phyloP scores from a whole-genome alignment of 345 rosid genomes.

The Rhodamnia rubescens region DNA sequence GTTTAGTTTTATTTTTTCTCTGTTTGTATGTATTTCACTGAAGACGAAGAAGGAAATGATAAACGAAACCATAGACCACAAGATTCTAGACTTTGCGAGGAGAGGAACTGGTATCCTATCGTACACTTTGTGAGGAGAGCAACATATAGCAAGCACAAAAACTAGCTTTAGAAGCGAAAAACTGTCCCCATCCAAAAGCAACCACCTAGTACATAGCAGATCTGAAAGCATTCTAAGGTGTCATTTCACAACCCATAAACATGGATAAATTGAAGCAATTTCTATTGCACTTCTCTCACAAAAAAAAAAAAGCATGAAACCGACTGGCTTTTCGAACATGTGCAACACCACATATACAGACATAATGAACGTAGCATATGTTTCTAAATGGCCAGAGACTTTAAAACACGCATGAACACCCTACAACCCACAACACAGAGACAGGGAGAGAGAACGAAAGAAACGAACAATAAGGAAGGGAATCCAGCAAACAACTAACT shows the following conservation, averaged over 20 bases:
- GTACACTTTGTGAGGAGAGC: background rate
- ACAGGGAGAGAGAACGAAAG: background rate
- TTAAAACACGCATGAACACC: background rate
- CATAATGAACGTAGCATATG: background rate
- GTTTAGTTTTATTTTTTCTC: background rate
- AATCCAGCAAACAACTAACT: constrained; percentile 5
- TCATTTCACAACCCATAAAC: background rate
- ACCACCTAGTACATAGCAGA: background rate
- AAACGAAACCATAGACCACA: background rate
- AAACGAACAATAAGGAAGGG: background rate
- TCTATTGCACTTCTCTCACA: background rate
- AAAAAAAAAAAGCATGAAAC: background rate
- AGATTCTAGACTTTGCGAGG: no score
- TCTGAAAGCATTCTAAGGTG: background rate
- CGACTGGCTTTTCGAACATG: background rate
- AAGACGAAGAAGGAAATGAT: background rate
- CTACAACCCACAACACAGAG: background rate
- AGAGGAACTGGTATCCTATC: no score
- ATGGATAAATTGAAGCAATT: background rate
- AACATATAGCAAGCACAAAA: background rate
- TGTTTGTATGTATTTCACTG: background rate
- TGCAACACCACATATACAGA: background rate
- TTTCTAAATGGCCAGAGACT: background rate
- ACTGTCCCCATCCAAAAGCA: background rate
- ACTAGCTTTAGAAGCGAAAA: background rate